Percentiles rank a stretch among this genome's conserved stretches.
Evolutionary conservation across 352 stramenopile species (phyloP).

Genomic region (Pythium sukuiense): DNA sequence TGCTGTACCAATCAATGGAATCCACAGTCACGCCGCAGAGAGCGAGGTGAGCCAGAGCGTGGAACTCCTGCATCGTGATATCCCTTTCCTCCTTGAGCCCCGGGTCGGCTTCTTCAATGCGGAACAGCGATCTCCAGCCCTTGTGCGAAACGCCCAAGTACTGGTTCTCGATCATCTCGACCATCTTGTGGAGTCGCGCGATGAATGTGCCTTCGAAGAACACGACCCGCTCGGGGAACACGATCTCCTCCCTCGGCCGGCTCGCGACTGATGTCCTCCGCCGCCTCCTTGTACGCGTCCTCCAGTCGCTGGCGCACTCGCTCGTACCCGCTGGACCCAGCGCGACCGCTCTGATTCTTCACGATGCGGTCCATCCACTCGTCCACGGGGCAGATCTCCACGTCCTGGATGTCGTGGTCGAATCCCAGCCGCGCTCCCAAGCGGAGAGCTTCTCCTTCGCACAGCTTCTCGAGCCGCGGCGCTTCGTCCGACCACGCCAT

Average conservation of each 20-base stretch:
- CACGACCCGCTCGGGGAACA: not conserved
- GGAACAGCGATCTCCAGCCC: not conserved
- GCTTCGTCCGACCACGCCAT: not conserved
- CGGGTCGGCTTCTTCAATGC: not conserved
- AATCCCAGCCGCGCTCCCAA: not conserved
- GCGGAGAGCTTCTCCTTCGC: not conserved
- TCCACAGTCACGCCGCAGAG: not conserved
- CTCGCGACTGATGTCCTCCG: not conserved
- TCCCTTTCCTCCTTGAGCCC: not conserved
- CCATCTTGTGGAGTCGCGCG: not conserved
- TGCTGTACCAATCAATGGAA: not conserved
- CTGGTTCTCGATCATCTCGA: constrained; percentile 1
- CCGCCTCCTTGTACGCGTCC: constrained; percentile 1
- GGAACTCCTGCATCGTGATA: constrained; percentile 3
- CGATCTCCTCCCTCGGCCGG: not conserved
- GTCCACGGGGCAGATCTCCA: constrained; percentile 1
- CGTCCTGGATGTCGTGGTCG: not conserved
- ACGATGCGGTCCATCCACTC: not conserved
- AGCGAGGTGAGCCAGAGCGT: not conserved
- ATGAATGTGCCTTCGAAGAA: not conserved
- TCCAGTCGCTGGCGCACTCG: constrained; percentile 4
- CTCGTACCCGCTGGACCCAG: not conserved
- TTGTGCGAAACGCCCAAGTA: not conserved
- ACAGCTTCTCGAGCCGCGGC: not conserved
- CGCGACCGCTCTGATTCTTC: constrained; percentile 4